phyloP scores from a whole-genome alignment of 164 flowering plant species.

The Stephania yunnanensis region DNA sequence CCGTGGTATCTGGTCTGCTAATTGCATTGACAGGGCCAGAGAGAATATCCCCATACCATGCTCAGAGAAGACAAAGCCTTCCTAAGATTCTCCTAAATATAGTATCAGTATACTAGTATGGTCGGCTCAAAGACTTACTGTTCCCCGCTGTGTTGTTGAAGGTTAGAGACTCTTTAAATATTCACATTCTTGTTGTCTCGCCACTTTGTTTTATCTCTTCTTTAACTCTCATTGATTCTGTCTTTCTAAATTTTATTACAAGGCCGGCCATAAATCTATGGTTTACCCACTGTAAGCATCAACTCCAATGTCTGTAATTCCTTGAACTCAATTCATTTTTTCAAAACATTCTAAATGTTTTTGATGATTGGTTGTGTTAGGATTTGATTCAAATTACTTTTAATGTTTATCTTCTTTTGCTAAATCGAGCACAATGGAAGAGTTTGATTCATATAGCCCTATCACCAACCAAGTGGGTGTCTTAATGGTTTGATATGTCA shows the following conservation, averaged over 20 bases:
- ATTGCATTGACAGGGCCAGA: neutral
- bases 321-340: neutral
- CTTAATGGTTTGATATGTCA: no score
- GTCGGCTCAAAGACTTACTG: neutral
- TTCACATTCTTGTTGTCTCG: neutral
- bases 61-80: neutral
- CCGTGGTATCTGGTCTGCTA: neutral
- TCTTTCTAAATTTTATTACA: neutral
- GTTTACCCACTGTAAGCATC: neutral
- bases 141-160: neutral
- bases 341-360: neutral
- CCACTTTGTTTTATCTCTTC: neutral
- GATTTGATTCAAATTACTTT: no score
- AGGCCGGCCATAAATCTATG: neutral
- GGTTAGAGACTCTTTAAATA: neutral
- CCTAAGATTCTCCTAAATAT: slow-evolving; percentile 1
- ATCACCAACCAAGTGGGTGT: no score
- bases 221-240: neutral
- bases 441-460: no score
- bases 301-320: neutral
- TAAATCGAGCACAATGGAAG: no score
- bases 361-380: no score
- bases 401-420: no score
- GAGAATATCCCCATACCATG: slow-evolving; percentile 6
- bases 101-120: neutral